phyloP scores from a whole-genome alignment of 345 rosid species.

The Citrus hindsii region DNA sequence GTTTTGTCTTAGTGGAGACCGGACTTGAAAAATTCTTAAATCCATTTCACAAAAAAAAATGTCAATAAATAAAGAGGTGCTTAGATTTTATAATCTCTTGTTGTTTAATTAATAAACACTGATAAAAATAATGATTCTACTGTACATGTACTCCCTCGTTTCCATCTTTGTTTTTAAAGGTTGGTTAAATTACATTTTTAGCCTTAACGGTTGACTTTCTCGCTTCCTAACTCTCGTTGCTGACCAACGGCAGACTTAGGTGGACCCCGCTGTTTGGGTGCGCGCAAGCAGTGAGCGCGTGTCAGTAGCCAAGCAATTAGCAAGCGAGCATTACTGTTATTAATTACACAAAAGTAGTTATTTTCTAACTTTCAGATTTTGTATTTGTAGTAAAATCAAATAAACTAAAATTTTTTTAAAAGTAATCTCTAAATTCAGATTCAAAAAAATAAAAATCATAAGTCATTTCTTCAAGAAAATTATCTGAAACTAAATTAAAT shows the following conservation, averaged over 20 bases:
- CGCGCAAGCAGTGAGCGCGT: neutral
- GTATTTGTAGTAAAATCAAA: too few relatives aligned
- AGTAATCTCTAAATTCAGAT: too few relatives aligned
- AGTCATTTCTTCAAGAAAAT: neutral
- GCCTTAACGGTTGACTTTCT: conserved; percentile 15
- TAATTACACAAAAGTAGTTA: too few relatives aligned
- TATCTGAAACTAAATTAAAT: neutral
- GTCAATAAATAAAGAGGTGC: neutral
- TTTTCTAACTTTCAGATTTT: too few relatives aligned
- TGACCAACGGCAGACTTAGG: neutral
- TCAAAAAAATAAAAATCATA: too few relatives aligned
- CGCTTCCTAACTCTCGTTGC: neutral
- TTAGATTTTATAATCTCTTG: neutral
- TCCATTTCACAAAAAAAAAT: conserved; percentile 7
- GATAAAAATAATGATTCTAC: neutral
- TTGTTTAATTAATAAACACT: neutral
- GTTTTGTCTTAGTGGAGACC: neutral
- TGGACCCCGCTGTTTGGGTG: neutral
- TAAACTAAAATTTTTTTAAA: too few relatives aligned
- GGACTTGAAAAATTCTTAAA: conserved; percentile 37
- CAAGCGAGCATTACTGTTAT: neutral
- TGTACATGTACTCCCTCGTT: neutral
- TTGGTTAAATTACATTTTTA: neutral
- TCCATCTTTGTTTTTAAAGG: neutral
- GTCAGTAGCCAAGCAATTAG: neutral